Evolutionary conservation across 371 early-diverging fungal genomes (phyloP).

Genomic region (Apophysomyces variabilis): DNA sequence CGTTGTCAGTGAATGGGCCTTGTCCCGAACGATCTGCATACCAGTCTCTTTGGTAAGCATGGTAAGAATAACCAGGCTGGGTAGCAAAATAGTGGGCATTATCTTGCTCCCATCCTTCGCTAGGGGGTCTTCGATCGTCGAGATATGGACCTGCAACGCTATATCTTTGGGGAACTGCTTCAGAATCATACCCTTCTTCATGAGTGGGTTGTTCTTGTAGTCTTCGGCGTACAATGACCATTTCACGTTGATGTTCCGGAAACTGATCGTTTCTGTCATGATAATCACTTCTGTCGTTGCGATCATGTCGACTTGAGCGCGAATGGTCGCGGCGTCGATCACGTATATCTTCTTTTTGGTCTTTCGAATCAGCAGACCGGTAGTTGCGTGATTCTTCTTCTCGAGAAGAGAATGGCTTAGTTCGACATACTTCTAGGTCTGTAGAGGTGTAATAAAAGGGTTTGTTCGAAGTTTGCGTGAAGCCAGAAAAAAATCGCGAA

Average conservation of each 20-base stretch:
- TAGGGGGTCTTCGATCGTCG: background rate
- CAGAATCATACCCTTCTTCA: background rate
- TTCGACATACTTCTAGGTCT: conserved; percentile 3
- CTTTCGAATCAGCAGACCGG: background rate
- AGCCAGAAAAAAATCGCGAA: background rate
- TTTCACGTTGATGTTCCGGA: background rate
- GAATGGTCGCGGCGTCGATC: background rate
- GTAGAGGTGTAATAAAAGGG: background rate
- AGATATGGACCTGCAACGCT: background rate
- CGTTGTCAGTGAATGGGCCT: background rate
- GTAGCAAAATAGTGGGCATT: background rate
- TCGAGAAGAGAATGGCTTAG: conserved; percentile 8
- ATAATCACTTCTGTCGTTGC: background rate
- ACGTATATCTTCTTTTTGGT: background rate
- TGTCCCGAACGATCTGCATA: background rate
- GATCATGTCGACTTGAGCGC: background rate
- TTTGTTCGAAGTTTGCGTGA: background rate
- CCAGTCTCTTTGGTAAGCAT: background rate
- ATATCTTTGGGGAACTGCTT: background rate
- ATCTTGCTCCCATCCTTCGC: background rate
- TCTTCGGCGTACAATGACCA: conserved; percentile 5
- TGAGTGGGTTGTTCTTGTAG: background rate
- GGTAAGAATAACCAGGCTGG: background rate
- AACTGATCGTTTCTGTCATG: background rate
- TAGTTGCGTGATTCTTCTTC: background rate